These are phyloP conservation scores for Solanum rostratum DNA, from an alignment of 257 asterid genomes.

Conservation along the genomic window DNA sequence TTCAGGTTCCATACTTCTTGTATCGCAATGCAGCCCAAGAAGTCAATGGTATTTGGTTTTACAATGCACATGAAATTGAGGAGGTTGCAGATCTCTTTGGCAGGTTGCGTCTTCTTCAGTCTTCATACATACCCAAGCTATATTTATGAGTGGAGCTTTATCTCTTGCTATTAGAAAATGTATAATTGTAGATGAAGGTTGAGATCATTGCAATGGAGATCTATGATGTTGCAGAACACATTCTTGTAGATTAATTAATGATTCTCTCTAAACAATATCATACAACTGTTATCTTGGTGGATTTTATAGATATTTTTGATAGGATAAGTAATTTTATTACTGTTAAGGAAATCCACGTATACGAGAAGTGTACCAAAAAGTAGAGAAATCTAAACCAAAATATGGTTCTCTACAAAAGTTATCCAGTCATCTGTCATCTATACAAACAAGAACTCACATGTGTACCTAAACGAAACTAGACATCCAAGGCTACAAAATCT, in stretches of 20 bases:
- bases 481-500: background rate
- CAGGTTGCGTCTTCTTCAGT: constrained; percentile 36
- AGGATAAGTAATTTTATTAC: background rate
- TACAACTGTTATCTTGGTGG: background rate
- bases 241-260: background rate
- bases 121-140: background rate
- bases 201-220: background rate
- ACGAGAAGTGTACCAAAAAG: background rate
- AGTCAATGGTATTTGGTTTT: constrained; percentile 89
- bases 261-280: background rate
- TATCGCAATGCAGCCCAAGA: constrained; percentile 71
- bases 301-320: background rate
- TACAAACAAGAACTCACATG: background rate
- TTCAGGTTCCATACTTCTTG: constrained; percentile 66
- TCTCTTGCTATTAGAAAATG: background rate
- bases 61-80: constrained; percentile 54
- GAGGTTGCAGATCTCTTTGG: constrained; percentile 59
- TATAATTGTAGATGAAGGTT: background rate
- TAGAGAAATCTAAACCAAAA: background rate
- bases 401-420: background rate
- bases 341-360: background rate
- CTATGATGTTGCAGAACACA: background rate
- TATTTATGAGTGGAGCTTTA: background rate
- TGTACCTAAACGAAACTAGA: background rate
- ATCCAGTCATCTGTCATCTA: background rate